Conservation (phyloP, 2,329 filamentous ascomycete genomes). For the Macrophomina phaseolina region DNA sequence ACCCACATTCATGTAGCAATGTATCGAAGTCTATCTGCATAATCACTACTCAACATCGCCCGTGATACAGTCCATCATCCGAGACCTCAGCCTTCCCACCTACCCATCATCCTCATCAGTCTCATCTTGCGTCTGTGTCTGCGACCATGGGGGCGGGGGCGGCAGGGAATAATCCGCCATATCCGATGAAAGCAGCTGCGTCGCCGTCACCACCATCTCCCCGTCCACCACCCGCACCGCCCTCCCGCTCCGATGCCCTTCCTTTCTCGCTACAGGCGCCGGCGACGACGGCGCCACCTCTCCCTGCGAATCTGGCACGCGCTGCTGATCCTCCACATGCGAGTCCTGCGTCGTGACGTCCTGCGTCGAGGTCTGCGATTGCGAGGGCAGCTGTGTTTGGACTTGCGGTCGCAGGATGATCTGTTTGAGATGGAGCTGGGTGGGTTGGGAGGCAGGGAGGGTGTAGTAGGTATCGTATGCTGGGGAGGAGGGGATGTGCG, state of each 20-base stretch:
- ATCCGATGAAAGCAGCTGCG: conserved; percentile 8
- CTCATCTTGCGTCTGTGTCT: background rate
- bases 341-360: background rate
- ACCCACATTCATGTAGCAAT: background rate
- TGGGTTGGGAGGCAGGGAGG: background rate
- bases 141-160: conserved; percentile 20
- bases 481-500: background rate
- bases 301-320: conserved; percentile 10
- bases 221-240: background rate
- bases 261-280: background rate
- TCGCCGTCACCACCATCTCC: conserved; percentile 7
- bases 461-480: background rate
- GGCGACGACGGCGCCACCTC: background rate
- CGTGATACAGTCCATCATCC: background rate
- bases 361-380: conserved; percentile 10
- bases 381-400: background rate
- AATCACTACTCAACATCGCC: background rate
- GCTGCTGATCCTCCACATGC: background rate
- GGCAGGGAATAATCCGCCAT: conserved; percentile 11
- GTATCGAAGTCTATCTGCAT: too few species aligned
- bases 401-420: conserved; percentile 1
- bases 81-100: background rate
- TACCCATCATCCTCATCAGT: conserved; percentile 13
- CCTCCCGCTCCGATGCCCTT: background rate
- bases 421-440: background rate